Conservation (phyloP, 768 basidiomycete genomes). For the Austroboletus eburneus region DNA sequence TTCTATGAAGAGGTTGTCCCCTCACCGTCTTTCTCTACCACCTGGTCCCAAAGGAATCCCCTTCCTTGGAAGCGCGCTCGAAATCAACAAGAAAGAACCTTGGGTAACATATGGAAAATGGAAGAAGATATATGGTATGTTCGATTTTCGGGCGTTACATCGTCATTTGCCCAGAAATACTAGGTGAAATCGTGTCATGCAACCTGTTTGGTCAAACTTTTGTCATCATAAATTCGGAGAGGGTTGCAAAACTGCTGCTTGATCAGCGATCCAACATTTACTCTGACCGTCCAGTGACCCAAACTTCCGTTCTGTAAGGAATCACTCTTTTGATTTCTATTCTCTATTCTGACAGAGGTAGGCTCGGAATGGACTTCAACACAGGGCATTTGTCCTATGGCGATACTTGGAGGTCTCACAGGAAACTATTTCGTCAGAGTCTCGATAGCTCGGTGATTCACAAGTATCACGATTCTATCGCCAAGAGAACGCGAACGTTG, state of each 20-base stretch:
- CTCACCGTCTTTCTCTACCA: conserved; percentile 21
- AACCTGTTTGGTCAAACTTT: conserved; percentile 18
- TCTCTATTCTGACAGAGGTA: conserved; percentile 2
- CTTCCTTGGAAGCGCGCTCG: conserved; percentile 22
- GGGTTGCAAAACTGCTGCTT: conserved; percentile 18
- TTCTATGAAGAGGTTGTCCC: conserved; percentile 6
- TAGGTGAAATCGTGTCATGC: conserved; percentile 22
- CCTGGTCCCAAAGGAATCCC: conserved; percentile 30
- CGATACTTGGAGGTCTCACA: conserved; percentile 14
- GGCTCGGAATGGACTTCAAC: conserved; percentile 24
- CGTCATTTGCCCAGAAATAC: neutral
- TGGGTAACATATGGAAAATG: conserved; percentile 33
- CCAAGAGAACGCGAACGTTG: conserved; percentile 2
- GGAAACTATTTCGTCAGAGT: conserved; percentile 14
- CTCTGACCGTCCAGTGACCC: conserved; percentile 17
- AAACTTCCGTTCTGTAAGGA: conserved; percentile 6
- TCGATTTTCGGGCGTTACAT: neutral
- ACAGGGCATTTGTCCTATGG: conserved; percentile 18
- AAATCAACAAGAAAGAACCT: conserved; percentile 22
- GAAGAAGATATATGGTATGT: conserved; percentile 29
- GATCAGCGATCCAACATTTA: conserved; percentile 26
- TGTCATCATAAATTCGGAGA: conserved; percentile 23
- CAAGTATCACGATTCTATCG: conserved; percentile 12
- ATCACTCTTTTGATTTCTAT: neutral
- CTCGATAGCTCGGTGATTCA: conserved; percentile 9